Percentiles rank a stretch among this genome's conserved stretches.
Conservation (phyloP, 805 yeast genomes). For the Saturnispora quitensis region DNA sequence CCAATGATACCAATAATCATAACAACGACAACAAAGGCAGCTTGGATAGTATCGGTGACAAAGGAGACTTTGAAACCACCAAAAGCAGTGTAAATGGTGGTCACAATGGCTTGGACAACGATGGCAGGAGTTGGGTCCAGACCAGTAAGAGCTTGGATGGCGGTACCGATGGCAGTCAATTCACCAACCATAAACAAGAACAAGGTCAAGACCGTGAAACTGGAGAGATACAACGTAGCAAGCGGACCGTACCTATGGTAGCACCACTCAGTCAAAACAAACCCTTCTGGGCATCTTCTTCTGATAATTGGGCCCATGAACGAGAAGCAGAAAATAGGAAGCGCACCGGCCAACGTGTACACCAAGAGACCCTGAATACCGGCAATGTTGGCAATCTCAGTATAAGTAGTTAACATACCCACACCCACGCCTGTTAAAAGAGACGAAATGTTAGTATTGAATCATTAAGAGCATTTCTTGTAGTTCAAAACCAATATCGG, state of each 20-base stretch:
- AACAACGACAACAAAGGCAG: slow-evolving; percentile 57
- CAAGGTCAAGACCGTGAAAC: slow-evolving; percentile 77
- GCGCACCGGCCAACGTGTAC: slow-evolving; percentile 67
- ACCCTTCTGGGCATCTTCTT: slow-evolving; percentile 76
- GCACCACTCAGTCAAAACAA: slow-evolving; percentile 93
- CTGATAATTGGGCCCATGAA: slow-evolving; percentile 74
- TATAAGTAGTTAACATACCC: slow-evolving; percentile 78
- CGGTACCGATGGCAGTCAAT: slow-evolving; percentile 68
- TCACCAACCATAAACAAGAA: slow-evolving; percentile 84
- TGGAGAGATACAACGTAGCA: slow-evolving; percentile 66
- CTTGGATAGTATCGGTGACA: slow-evolving; percentile 80
- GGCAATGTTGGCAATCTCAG: slow-evolving; percentile 76
- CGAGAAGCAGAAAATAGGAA: slow-evolving; percentile 82
- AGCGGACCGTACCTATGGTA: slow-evolving; percentile 66
- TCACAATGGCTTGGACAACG: slow-evolving; percentile 78
- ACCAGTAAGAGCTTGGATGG: slow-evolving; percentile 70
- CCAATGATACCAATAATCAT: slow-evolving; percentile 68
- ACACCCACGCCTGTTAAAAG: slow-evolving; percentile 66
- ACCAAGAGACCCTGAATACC: slow-evolving; percentile 85
- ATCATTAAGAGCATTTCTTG: not conserved
- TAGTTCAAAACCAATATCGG: slow-evolving; percentile 25
- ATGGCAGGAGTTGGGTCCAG: slow-evolving; percentile 71
- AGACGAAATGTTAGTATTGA: slow-evolving; percentile 9
- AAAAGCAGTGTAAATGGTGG: slow-evolving; percentile 74
- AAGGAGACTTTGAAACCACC: slow-evolving; percentile 91